These are phyloP conservation scores for Hyphodiscus sp. DNA, from an alignment of 2,329 filamentous ascomycete genomes.

Conservation along the genomic window DNA sequence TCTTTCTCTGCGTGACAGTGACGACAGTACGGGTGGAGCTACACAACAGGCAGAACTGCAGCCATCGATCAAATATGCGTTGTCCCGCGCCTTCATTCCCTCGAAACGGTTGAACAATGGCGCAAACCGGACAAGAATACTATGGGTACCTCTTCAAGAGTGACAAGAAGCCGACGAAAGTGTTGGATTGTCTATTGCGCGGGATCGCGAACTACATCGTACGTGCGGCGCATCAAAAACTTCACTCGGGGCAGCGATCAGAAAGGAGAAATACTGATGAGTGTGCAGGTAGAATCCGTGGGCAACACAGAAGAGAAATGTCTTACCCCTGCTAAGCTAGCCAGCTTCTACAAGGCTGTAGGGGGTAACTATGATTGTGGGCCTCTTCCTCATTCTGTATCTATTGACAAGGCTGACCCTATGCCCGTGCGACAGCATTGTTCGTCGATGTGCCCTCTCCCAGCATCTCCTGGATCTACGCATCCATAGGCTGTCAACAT, in stretches of 20 bases:
- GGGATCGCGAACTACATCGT: slow-evolving; percentile 67
- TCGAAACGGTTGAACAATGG: slow-evolving; percentile 5
- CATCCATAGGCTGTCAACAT: slow-evolving; percentile 85
- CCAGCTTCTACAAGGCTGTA: slow-evolving; percentile 69
- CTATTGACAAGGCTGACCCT: slow-evolving; percentile 12
- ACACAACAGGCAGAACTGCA: neutral
- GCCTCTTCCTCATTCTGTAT: slow-evolving; percentile 9
- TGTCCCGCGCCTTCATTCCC: neutral
- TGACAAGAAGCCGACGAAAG: slow-evolving; percentile 60
- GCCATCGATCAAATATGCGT: slow-evolving; percentile 7
- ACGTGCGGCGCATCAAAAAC: slow-evolving; percentile 32
- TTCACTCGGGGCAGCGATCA: neutral
- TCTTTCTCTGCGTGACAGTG: too few relatives aligned
- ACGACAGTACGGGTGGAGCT: neutral
- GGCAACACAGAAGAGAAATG: slow-evolving; percentile 48
- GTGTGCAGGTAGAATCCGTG: slow-evolving; percentile 46
- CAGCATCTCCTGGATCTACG: slow-evolving; percentile 87
- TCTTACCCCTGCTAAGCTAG: slow-evolving; percentile 62
- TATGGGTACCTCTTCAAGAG: slow-evolving; percentile 65
- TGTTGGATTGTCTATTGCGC: slow-evolving; percentile 61
- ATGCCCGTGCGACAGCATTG: slow-evolving; percentile 43
- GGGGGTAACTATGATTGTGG: slow-evolving; percentile 68
- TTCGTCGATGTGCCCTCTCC: slow-evolving; percentile 69
- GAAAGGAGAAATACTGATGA: slow-evolving; percentile 8
- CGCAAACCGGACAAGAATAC: slow-evolving; percentile 24